phyloP scores from a whole-genome alignment of 345 rosid genomes.

The Limnanthes douglasii region DNA sequence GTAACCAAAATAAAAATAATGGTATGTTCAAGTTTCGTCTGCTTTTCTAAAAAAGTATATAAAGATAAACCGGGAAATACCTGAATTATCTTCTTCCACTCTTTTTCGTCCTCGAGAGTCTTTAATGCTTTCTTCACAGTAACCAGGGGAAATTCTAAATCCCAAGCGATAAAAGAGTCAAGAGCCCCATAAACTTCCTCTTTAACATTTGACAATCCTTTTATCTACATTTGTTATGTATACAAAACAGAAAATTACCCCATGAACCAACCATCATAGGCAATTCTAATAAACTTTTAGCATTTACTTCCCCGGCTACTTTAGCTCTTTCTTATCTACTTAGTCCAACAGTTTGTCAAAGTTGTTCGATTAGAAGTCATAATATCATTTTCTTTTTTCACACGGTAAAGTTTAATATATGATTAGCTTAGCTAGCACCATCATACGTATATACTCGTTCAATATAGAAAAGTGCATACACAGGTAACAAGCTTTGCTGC shows the following conservation, averaged over 20 bases:
- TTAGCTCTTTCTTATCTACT: too few relatives aligned
- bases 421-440: too few relatives aligned
- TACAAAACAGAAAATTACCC: too few relatives aligned
- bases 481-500: constrained; percentile 55
- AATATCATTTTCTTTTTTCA: too few relatives aligned
- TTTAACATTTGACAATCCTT: constrained; percentile 64
- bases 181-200: constrained; percentile 94
- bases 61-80: constrained; percentile 10
- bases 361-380: too few relatives aligned
- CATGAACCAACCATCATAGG: too few relatives aligned
- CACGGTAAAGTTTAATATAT: neutral
- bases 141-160: constrained; percentile 78
- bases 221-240: too few relatives aligned
- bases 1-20: neutral
- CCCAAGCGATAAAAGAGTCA: constrained; percentile 93
- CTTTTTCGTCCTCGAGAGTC: constrained; percentile 52
- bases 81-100: constrained; percentile 95
- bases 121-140: constrained; percentile 84
- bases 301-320: too few relatives aligned
- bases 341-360: too few relatives aligned
- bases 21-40: neutral
- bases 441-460: too few relatives aligned
- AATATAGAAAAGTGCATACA: constrained; percentile 25
- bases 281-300: too few relatives aligned
- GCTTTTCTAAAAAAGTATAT: neutral